Evolutionary conservation across 2,329 filamentous ascomycete genomes (phyloP).

Genomic region (Colletotrichum neosansevieriae): DNA sequence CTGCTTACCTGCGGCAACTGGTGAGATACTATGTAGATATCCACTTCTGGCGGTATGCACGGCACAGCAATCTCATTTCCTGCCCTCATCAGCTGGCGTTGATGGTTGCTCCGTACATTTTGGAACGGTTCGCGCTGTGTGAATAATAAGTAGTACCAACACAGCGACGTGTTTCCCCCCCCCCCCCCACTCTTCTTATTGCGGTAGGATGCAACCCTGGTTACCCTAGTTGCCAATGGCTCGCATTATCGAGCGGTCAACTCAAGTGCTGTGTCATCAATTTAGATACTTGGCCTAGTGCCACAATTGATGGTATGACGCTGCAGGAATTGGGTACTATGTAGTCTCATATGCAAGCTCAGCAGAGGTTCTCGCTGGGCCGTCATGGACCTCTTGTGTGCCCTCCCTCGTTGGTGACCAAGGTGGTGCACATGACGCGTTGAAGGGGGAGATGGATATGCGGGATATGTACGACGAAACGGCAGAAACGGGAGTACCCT

Average conservation of each 20-base stretch:
- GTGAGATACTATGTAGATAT: too few species aligned
- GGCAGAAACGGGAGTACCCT: constrained; percentile 41
- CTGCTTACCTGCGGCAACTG: too few species aligned
- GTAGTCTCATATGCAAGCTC: constrained; percentile 23
- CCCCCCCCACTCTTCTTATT: not conserved
- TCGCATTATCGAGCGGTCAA: constrained; percentile 21
- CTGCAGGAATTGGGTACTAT: constrained; percentile 36
- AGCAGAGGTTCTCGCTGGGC: constrained; percentile 16
- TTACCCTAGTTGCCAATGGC: not conserved
- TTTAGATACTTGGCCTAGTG: constrained; percentile 6
- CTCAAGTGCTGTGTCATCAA: constrained; percentile 20
- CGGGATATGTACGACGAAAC: constrained; percentile 39
- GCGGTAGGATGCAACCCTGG: not conserved
- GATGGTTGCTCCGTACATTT: too few species aligned
- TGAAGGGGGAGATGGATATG: constrained; percentile 34
- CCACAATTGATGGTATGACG: constrained; percentile 26
- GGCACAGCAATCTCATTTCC: too few species aligned
- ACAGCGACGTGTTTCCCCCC: too few species aligned
- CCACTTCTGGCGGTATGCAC: too few species aligned
- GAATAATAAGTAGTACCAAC: too few species aligned
- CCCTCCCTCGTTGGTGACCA: not conserved
- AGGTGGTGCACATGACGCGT: constrained; percentile 26
- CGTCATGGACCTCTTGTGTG: constrained; percentile 8
- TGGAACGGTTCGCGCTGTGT: too few species aligned
- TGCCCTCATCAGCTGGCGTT: too few species aligned